Conservation (phyloP, 257 asterid species). For the Lithospermum erythrorhizon region DNA sequence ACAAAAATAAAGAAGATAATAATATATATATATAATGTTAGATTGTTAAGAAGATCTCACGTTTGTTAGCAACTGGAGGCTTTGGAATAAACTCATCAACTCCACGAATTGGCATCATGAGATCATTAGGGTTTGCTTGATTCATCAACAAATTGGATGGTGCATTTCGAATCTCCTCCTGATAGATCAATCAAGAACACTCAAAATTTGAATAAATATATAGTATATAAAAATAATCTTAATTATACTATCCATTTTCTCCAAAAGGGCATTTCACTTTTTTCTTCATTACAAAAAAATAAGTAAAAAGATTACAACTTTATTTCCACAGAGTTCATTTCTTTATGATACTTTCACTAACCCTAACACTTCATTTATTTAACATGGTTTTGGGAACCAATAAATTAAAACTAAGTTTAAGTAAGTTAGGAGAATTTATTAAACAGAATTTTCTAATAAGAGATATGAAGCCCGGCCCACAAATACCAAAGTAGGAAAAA, state of each 20-base stretch:
- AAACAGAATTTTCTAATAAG: no score
- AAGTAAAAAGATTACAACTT: neutral
- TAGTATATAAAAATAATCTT: neutral
- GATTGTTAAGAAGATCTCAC: constrained; percentile 28
- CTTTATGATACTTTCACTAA: neutral
- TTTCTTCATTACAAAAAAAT: no score
- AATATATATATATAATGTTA: no score
- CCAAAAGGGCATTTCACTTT: neutral
- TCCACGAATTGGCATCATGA: constrained; percentile 58
- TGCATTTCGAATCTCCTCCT: constrained; percentile 82
- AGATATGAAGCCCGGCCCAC: no score
- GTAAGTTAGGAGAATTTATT: no score
- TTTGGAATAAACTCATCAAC: constrained; percentile 77
- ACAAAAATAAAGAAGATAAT: no score
- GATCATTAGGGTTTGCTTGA: constrained; percentile 58
- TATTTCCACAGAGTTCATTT: neutral
- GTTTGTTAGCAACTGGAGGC: constrained; percentile 88
- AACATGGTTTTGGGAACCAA: neutral
- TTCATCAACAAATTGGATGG: constrained; percentile 63
- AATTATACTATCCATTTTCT: neutral
- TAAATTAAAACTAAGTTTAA: neutral
- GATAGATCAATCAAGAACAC: neutral
- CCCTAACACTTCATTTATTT: neutral
- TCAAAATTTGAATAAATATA: neutral
- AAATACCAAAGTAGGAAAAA: neutral